Base-by-base conservation (phyloP, 2,329 filamentous ascomycete genomes). In the Diaporthe aspalathi region DNA sequence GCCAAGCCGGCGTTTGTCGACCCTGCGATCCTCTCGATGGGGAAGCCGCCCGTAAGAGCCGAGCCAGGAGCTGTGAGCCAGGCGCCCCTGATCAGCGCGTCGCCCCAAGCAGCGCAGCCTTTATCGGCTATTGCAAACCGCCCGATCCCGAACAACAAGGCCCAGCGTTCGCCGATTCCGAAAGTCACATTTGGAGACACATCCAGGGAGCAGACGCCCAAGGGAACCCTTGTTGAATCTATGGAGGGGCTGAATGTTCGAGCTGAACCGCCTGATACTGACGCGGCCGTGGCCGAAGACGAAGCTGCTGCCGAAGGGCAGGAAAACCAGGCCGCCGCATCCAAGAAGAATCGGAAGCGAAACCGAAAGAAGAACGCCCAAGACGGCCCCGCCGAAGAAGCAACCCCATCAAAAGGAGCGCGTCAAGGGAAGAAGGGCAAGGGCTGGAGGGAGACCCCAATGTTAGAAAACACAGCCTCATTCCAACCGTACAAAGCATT, bases 11-110 rank as follows among this genome's bases (percentile, higher is more conserved):
- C 84, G 0, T 94, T 96, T 77, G 87, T 91, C n/a, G 94, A 97
- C 76, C 94, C 94, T 14, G 94, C 94, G 4, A 97, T 97, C 69
- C 79, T 97, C 56, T 94, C 93, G 78, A 88, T 93, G 63, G 84
- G 84, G 27, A 83, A 83, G 57, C 82, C 81, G 5, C 82, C 85
- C 1, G 78, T 76, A 2, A 77, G 77, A 6, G 75, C 76, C 3
- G 47, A 75, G 7, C 69, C 65, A 27, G 53, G 35, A 2, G 6
- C 45, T 50, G 45, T 43, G 29, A 63, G 60, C 49, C 62, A 63
- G 27, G 53, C 38, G 16, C 29, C 69, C 20, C 40, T 40, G 3
- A 24, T 29, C 54, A 71, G 66, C n/a, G 68, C 50, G 24, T 68
- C 71, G 43, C 78, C 78, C 54, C 74, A 76, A 72, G 75, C 76